phyloP scores from a whole-genome alignment of 2,329 filamentous ascomycete genomes.

The Clonostachys rhizophaga region DNA sequence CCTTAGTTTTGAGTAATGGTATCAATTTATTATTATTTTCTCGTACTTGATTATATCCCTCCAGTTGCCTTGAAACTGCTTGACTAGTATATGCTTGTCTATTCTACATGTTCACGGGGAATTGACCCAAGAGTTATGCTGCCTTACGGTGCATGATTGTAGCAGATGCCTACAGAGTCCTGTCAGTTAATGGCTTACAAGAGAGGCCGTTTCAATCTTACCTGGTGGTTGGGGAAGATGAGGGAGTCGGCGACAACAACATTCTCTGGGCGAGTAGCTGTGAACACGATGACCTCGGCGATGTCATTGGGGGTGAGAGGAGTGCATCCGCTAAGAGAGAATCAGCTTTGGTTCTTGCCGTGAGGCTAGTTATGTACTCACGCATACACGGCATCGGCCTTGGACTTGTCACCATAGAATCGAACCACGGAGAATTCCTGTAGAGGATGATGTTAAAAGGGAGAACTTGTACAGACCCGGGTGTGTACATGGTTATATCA shows the following conservation, averaged over 20 bases:
- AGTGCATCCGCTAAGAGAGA: constrained; percentile 56
- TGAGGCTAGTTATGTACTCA: constrained; percentile 32
- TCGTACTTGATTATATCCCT: background rate
- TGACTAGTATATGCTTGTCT: background rate
- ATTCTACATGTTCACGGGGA: background rate
- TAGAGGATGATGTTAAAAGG: background rate
- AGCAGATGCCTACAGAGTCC: constrained; percentile 1
- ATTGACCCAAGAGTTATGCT: background rate
- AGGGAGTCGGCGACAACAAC: constrained; percentile 86
- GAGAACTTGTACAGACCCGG: background rate
- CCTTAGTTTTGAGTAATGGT: background rate
- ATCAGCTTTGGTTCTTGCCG: constrained; percentile 3
- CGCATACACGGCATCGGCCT: constrained; percentile 88
- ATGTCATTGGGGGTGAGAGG: constrained; percentile 88
- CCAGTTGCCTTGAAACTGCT: background rate
- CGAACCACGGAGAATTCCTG: constrained; percentile 84
- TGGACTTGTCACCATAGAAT: constrained; percentile 82
- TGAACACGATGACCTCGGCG: constrained; percentile 85
- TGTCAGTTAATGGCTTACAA: background rate
- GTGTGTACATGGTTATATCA: background rate
- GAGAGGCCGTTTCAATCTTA: constrained; percentile 20
- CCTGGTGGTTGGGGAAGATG: constrained; percentile 87
- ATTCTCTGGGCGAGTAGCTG: constrained; percentile 79
- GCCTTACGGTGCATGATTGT: constrained; percentile 6
- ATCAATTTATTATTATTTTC: background rate